Percentiles rank a stretch among this genome's conserved stretches.
These are phyloP conservation scores for Fusarium nematophilum DNA, from an alignment of 2,329 filamentous ascomycete genomes.

Conservation along the genomic window DNA sequence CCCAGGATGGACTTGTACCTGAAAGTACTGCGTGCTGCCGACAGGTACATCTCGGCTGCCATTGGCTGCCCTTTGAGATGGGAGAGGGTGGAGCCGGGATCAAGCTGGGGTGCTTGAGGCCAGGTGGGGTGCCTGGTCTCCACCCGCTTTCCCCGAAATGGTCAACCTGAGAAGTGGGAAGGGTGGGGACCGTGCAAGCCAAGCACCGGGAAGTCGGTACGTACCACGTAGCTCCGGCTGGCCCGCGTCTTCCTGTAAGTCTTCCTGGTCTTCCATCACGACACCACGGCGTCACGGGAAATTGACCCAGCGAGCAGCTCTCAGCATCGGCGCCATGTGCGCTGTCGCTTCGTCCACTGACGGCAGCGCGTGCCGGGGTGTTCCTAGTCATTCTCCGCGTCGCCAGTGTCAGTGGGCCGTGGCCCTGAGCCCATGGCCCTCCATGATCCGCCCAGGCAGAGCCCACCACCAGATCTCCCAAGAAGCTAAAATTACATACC, in stretches of 20 bases:
- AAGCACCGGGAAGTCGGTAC: constrained; percentile 29
- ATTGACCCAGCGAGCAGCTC: constrained; percentile 38
- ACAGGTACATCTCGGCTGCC: constrained; percentile 29
- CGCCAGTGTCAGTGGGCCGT: constrained; percentile 28
- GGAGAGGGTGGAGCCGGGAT: constrained; percentile 9
- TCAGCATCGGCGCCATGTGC: constrained; percentile 38
- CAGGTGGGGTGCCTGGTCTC: background rate
- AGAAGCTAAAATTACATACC: constrained; percentile 29
- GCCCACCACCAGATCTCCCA: constrained; percentile 38
- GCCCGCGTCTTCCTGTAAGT: constrained; percentile 41
- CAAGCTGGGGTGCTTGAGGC: constrained; percentile 10
- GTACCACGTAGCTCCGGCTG: constrained; percentile 15
- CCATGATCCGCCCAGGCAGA: constrained; percentile 3
- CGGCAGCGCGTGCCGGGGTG: constrained; percentile 31
- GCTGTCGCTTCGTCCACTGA: constrained; percentile 34
- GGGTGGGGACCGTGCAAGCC: constrained; percentile 7
- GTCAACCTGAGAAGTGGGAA: constrained; percentile 21
- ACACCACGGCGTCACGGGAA: constrained; percentile 43
- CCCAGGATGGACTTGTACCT: constrained; percentile 26
- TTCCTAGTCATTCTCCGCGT: constrained; percentile 37
- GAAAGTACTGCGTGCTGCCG: constrained; percentile 28
- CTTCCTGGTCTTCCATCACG: constrained; percentile 36
- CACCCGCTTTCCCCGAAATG: constrained; percentile 28
- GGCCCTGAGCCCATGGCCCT: constrained; percentile 16
- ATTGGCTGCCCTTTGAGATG: constrained; percentile 24